Evolutionary conservation across 2,329 filamentous ascomycete genomes (phyloP).

Genomic region (Botrytis paeoniae): DNA sequence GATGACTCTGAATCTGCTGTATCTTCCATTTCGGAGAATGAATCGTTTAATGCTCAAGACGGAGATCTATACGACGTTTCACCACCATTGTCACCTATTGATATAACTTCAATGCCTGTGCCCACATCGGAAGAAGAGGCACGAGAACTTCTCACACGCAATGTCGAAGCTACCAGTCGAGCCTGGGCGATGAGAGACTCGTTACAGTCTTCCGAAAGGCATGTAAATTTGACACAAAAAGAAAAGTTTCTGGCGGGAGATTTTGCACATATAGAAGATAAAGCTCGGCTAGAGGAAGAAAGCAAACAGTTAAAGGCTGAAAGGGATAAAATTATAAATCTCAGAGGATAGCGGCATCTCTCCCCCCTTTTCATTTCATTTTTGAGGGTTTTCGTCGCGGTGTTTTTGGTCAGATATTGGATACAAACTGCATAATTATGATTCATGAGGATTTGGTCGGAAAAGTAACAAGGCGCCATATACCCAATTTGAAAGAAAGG

Average conservation of each 20-base stretch:
- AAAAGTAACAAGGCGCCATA: slow-evolving; percentile 21
- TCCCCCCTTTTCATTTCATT: not conserved
- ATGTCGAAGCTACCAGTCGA: slow-evolving; percentile 19
- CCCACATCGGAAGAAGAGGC: slow-evolving; percentile 35
- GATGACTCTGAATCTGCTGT: slow-evolving; percentile 25
- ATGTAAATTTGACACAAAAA: slow-evolving; percentile 34
- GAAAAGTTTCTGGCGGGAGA: slow-evolving; percentile 45
- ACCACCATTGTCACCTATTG: slow-evolving; percentile 19
- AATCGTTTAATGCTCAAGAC: not conserved
- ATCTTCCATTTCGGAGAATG: not conserved
- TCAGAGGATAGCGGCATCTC: slow-evolving; percentile 2
- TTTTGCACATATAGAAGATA: slow-evolving; percentile 42
- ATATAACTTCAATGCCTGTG: slow-evolving; percentile 21
- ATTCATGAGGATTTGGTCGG: not conserved
- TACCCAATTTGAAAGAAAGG: slow-evolving; percentile 20
- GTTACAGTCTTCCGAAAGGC: not conserved
- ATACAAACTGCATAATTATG: not conserved
- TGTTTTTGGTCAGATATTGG: not conserved
- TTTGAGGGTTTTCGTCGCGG: not conserved
- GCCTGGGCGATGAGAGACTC: slow-evolving; percentile 9
- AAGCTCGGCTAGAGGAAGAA: slow-evolving; percentile 41
- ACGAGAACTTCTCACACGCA: slow-evolving; percentile 31
- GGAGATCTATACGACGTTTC: slow-evolving; percentile 28
- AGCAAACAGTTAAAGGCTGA: slow-evolving; percentile 39
- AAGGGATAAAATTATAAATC: slow-evolving; percentile 29